Evolutionary conservation across 176 grass and related monocot species (phyloP).

Genomic region (Ensete glaucum): DNA sequence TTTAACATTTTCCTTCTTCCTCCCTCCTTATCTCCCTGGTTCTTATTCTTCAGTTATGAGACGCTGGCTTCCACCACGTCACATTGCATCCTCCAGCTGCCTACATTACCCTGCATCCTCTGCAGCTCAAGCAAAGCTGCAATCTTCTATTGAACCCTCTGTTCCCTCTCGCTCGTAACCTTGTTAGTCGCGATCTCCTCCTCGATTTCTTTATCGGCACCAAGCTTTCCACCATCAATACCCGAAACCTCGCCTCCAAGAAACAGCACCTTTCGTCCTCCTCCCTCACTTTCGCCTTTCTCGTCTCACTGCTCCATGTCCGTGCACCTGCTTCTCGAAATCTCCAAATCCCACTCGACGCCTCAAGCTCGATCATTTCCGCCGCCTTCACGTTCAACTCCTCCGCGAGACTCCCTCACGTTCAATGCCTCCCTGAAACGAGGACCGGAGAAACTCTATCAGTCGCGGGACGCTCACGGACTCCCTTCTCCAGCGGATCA

Average conservation of each 20-base stretch:
- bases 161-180: slow-evolving; percentile 17
- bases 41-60: background rate
- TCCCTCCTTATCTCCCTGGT: background rate
- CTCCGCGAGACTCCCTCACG: slow-evolving; percentile 23
- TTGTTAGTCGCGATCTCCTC: slow-evolving; percentile 12
- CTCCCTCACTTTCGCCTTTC: background rate
- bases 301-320: background rate
- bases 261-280: background rate
- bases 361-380: slow-evolving; percentile 34
- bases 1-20: background rate
- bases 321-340: slow-evolving; percentile 1
- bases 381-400: slow-evolving; percentile 20
- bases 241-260: slow-evolving; percentile 1
- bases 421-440: slow-evolving; percentile 1
- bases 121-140: background rate
- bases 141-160: background rate
- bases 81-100: slow-evolving; percentile 11
- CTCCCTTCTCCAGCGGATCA: background rate
- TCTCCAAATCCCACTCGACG: slow-evolving; percentile 33
- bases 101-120: background rate
- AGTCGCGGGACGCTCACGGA: slow-evolving; percentile 6
- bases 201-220: background rate
- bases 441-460: background rate
- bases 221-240: background rate
- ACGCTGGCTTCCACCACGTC: background rate